Evolutionary conservation across 768 basidiomycete species (phyloP), one percentile per base, ranked within the genome.

Genomic region (Amanita rimosa): DNA sequence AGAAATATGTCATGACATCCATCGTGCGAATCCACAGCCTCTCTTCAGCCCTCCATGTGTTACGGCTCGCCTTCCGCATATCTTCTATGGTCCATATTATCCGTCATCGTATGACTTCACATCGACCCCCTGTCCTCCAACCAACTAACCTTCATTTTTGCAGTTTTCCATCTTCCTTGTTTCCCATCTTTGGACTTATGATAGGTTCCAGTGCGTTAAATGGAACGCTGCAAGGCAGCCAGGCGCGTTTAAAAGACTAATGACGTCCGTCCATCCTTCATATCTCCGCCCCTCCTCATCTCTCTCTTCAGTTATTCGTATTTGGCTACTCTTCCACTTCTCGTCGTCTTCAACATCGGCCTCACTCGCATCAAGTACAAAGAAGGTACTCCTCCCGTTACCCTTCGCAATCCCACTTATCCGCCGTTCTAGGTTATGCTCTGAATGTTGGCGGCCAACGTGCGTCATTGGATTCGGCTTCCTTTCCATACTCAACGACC

Each of bases 181-280:
- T 41, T 68, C 75, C 55, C 87, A 90, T 61, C 73, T 90, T n/a
- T 90, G 84, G 83, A 69, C 67, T 53, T 90, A 88, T 57, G 87
- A 90, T 65, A 72, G 65, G 51, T 85, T 88, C 63, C 72, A 79
- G 53, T 88, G 87, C 63, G 63, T 88, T 40, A 74, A 68, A 62
- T 88, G 85, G 85, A 72, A 78, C 59, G 72, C 79, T 11, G 85
- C 84, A 29, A 73, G 84, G 46, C 84, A 85, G 60, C 84, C 83
- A 49, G 88, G 88, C 49, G 79, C 87, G 10, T 91, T 91, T 75
- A 89, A 85, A 66, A 74, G 89, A 44, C 73, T 91, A 59, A 91
- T 91, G 88, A 90, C 85, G 85, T 88, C 59, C 59, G 79, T 70
- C 59, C 59, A 29, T 16, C 31, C 31, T 34, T 50, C 39, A 37